Evolutionary conservation across 129 eudicot genomes (phyloP).

Genomic region (Helianthus annuus): DNA sequence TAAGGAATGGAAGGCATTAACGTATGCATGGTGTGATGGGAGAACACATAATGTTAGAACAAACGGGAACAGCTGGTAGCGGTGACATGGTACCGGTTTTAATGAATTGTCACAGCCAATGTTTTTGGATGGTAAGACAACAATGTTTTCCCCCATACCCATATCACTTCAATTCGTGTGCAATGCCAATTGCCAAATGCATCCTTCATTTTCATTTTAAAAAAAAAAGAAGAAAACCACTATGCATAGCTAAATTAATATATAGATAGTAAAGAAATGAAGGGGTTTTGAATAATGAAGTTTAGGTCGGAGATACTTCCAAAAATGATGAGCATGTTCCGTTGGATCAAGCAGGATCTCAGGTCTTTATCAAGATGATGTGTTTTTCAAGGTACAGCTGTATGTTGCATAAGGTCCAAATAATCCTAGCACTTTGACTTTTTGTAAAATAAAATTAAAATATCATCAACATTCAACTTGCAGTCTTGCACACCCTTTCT

Average conservation of each 20-base stretch:
- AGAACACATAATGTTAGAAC: conserved; percentile 49
- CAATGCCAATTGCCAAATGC: not conserved
- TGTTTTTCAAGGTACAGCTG: conserved; percentile 31
- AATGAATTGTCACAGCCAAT: conserved; percentile 25
- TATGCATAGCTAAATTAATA: too few relatives aligned
- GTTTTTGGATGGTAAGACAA: conserved; percentile 9
- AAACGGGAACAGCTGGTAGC: conserved; percentile 57
- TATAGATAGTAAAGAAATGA: conserved; percentile 1
- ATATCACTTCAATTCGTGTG: not conserved
- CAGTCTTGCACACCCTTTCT: conserved; percentile 11
- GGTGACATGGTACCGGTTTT: conserved; percentile 37
- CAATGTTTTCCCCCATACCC: conserved; percentile 11
- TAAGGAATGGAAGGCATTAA: conserved; percentile 48
- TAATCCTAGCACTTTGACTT: conserved; percentile 15
- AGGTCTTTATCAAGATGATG: conserved; percentile 46
- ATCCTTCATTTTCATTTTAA: too few relatives aligned
- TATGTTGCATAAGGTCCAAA: not conserved
- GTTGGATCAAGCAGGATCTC: conserved; percentile 72
- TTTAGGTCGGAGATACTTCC: conserved; percentile 30
- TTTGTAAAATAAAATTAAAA: conserved; percentile 6
- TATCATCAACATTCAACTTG: conserved; percentile 24
- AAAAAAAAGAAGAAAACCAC: too few relatives aligned
- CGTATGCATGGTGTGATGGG: conserved; percentile 39
- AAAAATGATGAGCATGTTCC: conserved; percentile 52
- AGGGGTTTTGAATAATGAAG: conserved; percentile 27